Evolutionary conservation across 495 filamentous ascomycete species (phyloP), one percentile per base, ranked within the genome.

Genomic region (Podospora sp.): DNA sequence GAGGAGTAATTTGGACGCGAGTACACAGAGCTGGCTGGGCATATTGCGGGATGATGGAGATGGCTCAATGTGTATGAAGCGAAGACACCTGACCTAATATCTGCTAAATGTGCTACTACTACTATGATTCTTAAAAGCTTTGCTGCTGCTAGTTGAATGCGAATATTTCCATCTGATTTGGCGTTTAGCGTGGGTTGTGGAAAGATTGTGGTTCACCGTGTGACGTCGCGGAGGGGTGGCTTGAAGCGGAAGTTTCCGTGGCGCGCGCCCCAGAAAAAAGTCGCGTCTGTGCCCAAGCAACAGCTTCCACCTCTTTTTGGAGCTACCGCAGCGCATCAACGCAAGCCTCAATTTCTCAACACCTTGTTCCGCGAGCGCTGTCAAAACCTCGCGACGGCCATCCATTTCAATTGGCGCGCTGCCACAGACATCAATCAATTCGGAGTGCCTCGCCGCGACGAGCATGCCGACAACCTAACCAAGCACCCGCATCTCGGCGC

Each of bases 201-300:
- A 5, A 2, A 22, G 3, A 22, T 52, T 18, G 16, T 6, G 24
- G 52, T 26, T 55, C 6, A 3, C 2, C 8, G 2, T 9, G 52
- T 22, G 52, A 26, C 20, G 52, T 22, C 21, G 52, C 21, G 14
- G 16, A 22, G 20, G 52, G 20, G 52, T 55, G 40, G 9, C 16
- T 46, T 46, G 16, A 14, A 14, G 33, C 60, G 60, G 65, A 63
- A 68, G 27, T 57, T 68, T 40, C 65, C 65, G 65, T 29, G 65
- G 56, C 65, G 65, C 65, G 65, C 29, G 40, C 53, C 65, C 50
- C 36, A 20, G 51, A 35, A 68, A 67, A 68, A 68, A 68, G 65
- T 68, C 65, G 65, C 65, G 65, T 68, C 65, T 20, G 50, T 60
- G 60, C 33, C 60, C 63, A 29, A 36, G 21, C 29, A 46, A 50